Percentiles rank a stretch among this genome's conserved stretches.
phyloP scores from a whole-genome alignment of 129 eudicot genomes.

The Helianthus tuberosus region DNA sequence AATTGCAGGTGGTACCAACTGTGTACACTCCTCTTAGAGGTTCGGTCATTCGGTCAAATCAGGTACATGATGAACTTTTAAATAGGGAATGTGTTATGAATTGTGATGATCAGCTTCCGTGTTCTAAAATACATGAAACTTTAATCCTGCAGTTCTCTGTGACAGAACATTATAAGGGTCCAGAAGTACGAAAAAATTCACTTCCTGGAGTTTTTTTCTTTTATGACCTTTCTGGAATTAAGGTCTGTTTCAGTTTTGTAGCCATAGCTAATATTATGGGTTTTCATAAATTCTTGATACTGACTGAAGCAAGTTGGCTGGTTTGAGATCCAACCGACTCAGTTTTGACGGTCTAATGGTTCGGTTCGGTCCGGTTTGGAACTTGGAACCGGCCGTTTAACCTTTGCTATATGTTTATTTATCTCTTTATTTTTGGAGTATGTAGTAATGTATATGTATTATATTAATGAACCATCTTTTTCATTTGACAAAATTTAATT shows the following conservation, averaged over 20 bases:
- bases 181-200: conserved; percentile 56
- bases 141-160: conserved; percentile 71
- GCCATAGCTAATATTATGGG: not conserved
- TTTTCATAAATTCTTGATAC: too few species aligned
- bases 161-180: conserved; percentile 78
- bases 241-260: conserved; percentile 49
- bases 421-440: too few species aligned
- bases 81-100: not conserved
- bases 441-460: too few species aligned
- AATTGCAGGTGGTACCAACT: conserved; percentile 86
- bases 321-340: too few species aligned
- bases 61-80: conserved; percentile 45
- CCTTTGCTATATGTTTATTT: too few species aligned
- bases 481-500: too few species aligned
- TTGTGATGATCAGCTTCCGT: not conserved
- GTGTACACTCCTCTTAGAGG: conserved; percentile 74
- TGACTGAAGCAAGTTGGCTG: too few species aligned
- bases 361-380: too few species aligned
- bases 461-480: too few species aligned
- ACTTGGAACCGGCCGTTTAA: too few species aligned
- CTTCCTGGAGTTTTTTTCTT: conserved; percentile 90
- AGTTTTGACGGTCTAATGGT: too few species aligned
- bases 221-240: conserved; percentile 89
- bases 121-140: conserved; percentile 5
- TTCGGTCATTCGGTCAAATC: conserved; percentile 73